Conservation (phyloP, 2,329 filamentous ascomycete genomes). For the Mycocentrospora acerina region DNA sequence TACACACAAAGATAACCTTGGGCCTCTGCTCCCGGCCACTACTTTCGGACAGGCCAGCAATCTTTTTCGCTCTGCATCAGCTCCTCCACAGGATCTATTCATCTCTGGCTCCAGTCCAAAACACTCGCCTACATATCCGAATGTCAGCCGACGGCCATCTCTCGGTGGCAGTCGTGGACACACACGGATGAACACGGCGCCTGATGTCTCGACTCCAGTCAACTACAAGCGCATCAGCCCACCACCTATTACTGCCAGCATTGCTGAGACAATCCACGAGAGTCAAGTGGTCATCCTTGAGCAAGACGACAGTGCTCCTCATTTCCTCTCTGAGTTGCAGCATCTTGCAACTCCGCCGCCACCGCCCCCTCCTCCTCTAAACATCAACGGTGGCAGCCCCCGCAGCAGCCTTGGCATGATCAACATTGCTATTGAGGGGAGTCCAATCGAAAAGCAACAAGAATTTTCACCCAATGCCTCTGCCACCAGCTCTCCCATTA, state of each 20-base stretch:
- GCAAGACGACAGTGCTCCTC: slow-evolving; percentile 45
- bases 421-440: slow-evolving; percentile 51
- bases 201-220: slow-evolving; percentile 34
- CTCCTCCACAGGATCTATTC: slow-evolving; percentile 48
- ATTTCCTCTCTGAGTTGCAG: slow-evolving; percentile 62
- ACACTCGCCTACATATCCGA: slow-evolving; percentile 28
- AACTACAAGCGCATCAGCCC: slow-evolving; percentile 43
- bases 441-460: slow-evolving; percentile 25
- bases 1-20: slow-evolving; percentile 46
- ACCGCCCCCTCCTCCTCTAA: slow-evolving; percentile 23
- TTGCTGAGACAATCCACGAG: slow-evolving; percentile 55
- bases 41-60: slow-evolving; percentile 47
- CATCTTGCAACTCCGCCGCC: slow-evolving; percentile 57
- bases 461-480: slow-evolving; percentile 30
- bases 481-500: slow-evolving; percentile 40
- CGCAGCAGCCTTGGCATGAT: slow-evolving; percentile 42
- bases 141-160: slow-evolving; percentile 40
- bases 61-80: slow-evolving; percentile 48
- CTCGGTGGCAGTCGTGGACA: slow-evolving; percentile 39
- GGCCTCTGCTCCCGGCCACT: slow-evolving; percentile 50
- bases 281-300: slow-evolving; percentile 49
- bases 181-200: slow-evolving; percentile 47
- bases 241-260: slow-evolving; percentile 51
- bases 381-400: slow-evolving; percentile 16
- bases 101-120: slow-evolving; percentile 18